Evolutionary conservation across 768 basidiomycete species (phyloP), one percentile per base, ranked within the genome.

Genomic region (Paxillus rubicundulus): DNA sequence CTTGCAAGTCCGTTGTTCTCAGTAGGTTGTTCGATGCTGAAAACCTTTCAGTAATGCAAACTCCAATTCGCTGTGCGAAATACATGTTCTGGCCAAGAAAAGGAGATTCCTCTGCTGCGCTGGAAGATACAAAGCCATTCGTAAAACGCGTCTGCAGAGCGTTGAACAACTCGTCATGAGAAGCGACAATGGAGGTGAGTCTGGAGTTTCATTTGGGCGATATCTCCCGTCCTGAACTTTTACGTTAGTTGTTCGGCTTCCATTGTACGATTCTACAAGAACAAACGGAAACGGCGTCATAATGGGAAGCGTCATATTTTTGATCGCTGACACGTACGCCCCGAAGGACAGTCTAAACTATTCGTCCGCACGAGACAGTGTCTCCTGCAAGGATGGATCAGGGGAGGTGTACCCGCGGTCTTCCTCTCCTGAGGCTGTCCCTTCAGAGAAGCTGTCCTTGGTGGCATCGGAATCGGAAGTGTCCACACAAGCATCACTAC

Each of bases 161-260:
- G 34, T 67, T 46, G 33, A 55, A 43, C 50, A 68, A 48, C 55
- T 67, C 20, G 64, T 54, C 61, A 56, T 55, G 55, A 52, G 64
- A 67, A 60, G 49, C 49, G 56, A 45, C 58, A 32, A 47, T 53
- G 66, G 64, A 51, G 64, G 66, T 50, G 58, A 49, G 52, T 49
- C 42, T 48, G 34, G 47, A 24, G 65, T 55, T 62, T 67, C 66
- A 66, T 68, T 65, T 66, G 32, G 63, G 57, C 46, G 56, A 56
- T 58, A 61, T 63, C 61, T 67, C 60, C 59, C 57, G 49, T 14
- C 60, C 52, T 58, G 68, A 27, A 63, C 46, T 32, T 64, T 67
- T 67, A 67, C 66, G 66, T 67, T 41, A 67, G 66, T 33, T n/a
- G 47, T 67, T 34, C 64, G 52, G 21, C 66, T 67, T 67, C 66